Percentiles rank a stretch among this genome's conserved stretches.
Conservation (phyloP, 805 yeast species). For the Priceomyces haplophilus region DNA sequence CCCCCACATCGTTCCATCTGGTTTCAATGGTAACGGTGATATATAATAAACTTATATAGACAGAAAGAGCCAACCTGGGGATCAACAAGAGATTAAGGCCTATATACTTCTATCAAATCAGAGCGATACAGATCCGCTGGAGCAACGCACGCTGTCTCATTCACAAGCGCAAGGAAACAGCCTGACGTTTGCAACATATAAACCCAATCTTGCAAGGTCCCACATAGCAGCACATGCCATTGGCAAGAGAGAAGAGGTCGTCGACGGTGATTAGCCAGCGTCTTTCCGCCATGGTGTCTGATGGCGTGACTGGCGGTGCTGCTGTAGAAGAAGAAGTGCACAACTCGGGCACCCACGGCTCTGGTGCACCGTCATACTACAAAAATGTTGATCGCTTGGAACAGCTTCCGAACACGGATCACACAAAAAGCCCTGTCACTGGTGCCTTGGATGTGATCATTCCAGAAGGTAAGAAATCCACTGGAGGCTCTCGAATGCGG, state of each 20-base stretch:
- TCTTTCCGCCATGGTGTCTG: neutral
- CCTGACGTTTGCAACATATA: neutral
- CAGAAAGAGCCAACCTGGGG: no score
- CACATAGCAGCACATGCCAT: neutral
- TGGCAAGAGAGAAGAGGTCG: neutral
- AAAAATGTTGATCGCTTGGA: neutral
- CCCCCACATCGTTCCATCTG: no score
- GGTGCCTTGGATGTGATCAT: neutral
- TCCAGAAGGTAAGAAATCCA: neutral
- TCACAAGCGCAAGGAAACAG: neutral
- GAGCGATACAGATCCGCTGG: neutral
- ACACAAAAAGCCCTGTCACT: no score
- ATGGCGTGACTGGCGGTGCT: neutral
- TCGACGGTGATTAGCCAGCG: neutral
- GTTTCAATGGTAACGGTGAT: no score
- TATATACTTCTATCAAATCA: no score
- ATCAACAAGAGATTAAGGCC: no score
- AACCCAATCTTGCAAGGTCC: neutral
- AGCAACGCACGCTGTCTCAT: neutral
- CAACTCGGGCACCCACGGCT: neutral
- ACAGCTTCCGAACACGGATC: neutral
- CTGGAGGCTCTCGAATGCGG: conserved; percentile 1
- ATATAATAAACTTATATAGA: no score
- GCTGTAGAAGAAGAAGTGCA: neutral
- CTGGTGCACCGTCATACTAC: neutral